Evolutionary conservation across 805 yeast genomes (phyloP), one percentile per base, ranked within the genome.

Genomic region (Diddensiella transvaalensis): DNA sequence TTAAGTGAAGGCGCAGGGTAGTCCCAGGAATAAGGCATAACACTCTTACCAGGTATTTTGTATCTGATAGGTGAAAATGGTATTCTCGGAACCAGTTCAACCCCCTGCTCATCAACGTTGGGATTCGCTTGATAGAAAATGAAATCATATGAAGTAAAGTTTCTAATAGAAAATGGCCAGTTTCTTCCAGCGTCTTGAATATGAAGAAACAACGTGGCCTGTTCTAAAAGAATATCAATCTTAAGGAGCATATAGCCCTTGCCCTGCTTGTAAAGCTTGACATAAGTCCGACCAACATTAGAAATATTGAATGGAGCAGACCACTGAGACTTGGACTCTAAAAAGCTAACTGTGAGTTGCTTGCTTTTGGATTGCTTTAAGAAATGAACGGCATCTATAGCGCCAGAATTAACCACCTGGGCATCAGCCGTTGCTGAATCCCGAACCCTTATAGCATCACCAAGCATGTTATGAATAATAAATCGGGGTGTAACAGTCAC

Each of bases 1-100:
- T 89, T 90, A 40, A 83, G 77, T 6, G 78, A 70, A 0, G 96
- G 97, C 45, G 95, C 88, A 0, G 99, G 99, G 67, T 78, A 93
- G 64, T 93, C 99, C 90, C 96, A 93, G 0, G 99, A 87, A 64
- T 93, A 93, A 0, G 98, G 96, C 98, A 93, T 93, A 2, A 88
- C 95, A 67, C 96, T 86, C 60, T 80, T 80, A 1, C 95, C 81
- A 0, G 98, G 97, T 10, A 95, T 75, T 40, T 79, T 77, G 63
- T 91, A 93, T 59, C 75, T 80, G 8, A 88, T 74, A 0, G 97
- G 96, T 53, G 79, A 82, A 67, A 84, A 90, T 10, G 76, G 75
- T 2, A 73, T 71, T 42, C 76, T 81, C 1, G 70, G 62, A 22
- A 69, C 74, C 8, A 73, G 66, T 45, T 76, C 76, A 17, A 81